Percentiles rank a stretch among this genome's conserved stretches.
phyloP scores from a whole-genome alignment of 2,329 filamentous ascomycete genomes.

The Colletotrichum endophyticum region DNA sequence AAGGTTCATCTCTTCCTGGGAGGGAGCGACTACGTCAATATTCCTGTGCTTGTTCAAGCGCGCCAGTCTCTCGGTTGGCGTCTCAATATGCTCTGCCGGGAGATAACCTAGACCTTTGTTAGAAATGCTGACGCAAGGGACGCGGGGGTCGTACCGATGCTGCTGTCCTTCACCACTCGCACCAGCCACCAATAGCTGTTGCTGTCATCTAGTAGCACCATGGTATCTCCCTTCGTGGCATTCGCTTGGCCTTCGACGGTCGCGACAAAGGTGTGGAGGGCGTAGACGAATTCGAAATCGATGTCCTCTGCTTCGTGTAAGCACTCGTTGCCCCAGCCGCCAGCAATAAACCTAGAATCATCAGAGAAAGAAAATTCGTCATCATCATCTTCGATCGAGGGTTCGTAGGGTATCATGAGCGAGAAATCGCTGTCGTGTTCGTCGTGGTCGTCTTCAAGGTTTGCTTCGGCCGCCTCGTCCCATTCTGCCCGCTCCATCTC shows the following conservation, averaged over 20 bases:
- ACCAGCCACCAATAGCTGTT: conserved; percentile 99
- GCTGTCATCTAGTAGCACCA: conserved; percentile 97
- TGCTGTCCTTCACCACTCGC: conserved; percentile 94
- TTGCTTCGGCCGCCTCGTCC: conserved; percentile 22
- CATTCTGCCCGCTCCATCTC: conserved; percentile 20
- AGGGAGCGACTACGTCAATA: conserved; percentile 75
- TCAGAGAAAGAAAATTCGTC: conserved; percentile 63
- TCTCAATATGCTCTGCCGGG: conserved; percentile 97
- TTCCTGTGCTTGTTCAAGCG: conserved; percentile 97
- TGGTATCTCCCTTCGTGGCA: conserved; percentile 97
- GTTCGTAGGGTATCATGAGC: conserved; percentile 51
- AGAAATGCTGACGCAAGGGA: background rate
- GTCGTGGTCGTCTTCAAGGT: conserved; percentile 26
- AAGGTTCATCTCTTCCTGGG: conserved; percentile 9
- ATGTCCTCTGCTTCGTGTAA: conserved; percentile 97
- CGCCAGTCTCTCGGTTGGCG: conserved; percentile 91
- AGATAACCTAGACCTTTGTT: conserved; percentile 74
- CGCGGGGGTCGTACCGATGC: conserved; percentile 66
- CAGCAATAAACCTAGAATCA: conserved; percentile 70
- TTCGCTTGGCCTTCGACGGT: conserved; percentile 98
- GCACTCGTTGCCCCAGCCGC: conserved; percentile 78
- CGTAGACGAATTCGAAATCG: conserved; percentile 99
- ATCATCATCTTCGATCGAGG: conserved; percentile 58
- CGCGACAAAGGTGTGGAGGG: conserved; percentile 94
- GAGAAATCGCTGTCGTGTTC: conserved; percentile 30